Conservation (phyloP, 805 yeast genomes). For the Brettanomyces bruxellensis region DNA sequence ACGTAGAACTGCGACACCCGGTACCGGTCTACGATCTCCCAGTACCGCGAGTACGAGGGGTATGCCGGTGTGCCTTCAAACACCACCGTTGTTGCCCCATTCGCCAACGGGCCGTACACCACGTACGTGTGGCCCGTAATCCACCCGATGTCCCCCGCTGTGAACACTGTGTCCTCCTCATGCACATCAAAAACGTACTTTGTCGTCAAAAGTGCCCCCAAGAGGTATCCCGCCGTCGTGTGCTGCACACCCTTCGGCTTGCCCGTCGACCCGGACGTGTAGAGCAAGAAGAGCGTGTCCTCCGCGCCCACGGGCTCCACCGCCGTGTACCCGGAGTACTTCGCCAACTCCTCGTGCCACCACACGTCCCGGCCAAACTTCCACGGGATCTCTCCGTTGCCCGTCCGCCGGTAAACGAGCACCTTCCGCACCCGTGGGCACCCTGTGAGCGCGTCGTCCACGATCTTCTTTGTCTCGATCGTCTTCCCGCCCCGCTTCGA, state of each 20-base stretch:
- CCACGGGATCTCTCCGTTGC: constrained; percentile 43
- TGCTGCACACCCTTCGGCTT: constrained; percentile 84
- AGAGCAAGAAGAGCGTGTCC: constrained; percentile 71
- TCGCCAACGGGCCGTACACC: constrained; percentile 68
- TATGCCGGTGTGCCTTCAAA: constrained; percentile 86
- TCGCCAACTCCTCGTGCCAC: constrained; percentile 65
- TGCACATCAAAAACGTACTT: constrained; percentile 72
- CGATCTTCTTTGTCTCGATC: constrained; percentile 71
- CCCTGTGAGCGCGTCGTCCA: constrained; percentile 65
- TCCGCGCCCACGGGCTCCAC: constrained; percentile 71
- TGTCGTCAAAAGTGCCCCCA: constrained; percentile 67
- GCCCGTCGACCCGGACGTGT: constrained; percentile 85
- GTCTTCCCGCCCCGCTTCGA: constrained; percentile 77
- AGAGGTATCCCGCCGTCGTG: constrained; percentile 69
- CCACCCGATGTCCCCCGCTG: constrained; percentile 92
- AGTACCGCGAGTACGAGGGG: constrained; percentile 71
- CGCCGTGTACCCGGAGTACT: constrained; percentile 62
- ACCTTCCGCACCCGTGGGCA: constrained; percentile 64
- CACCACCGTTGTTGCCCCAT: constrained; percentile 72
- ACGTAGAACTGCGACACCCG: constrained; percentile 73
- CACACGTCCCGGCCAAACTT: constrained; percentile 55
- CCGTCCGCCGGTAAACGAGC: constrained; percentile 67
- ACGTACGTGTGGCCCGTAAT: constrained; percentile 83
- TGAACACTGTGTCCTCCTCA: constrained; percentile 64
- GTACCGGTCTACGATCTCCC: constrained; percentile 67